Evolutionary conservation across 768 basidiomycete genomes (phyloP).

Genomic region (Boletus coccyginus): DNA sequence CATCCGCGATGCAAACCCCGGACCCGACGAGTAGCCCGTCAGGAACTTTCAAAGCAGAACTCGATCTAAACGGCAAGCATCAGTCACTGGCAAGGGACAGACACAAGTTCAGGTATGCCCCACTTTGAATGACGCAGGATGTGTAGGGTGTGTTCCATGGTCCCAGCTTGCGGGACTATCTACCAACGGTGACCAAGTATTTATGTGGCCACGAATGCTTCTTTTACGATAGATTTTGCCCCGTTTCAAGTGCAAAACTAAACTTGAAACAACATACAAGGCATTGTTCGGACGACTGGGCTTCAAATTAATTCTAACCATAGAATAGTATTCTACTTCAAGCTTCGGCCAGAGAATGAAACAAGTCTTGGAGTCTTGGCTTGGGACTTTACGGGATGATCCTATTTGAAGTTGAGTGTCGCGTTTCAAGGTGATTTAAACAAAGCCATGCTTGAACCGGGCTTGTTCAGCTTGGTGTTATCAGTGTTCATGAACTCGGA

Average conservation of each 20-base stretch:
- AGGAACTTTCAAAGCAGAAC: background rate
- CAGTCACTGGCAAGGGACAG: background rate
- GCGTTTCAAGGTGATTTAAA: too few relatives aligned
- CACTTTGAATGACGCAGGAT: slow-evolving; percentile 4
- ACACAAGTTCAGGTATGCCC: background rate
- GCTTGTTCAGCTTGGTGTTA: background rate
- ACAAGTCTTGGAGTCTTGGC: too few relatives aligned
- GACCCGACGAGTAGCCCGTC: slow-evolving; percentile 8
- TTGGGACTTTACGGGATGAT: too few relatives aligned
- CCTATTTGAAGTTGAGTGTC: too few relatives aligned
- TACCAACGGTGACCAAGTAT: background rate
- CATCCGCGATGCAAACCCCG: background rate
- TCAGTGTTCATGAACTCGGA: background rate
- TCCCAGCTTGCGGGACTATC: background rate
- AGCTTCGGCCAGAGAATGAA: too few relatives aligned
- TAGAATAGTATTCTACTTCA: too few relatives aligned
- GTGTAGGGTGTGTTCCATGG: slow-evolving; percentile 7
- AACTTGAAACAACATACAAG: too few relatives aligned
- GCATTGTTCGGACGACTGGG: too few relatives aligned
- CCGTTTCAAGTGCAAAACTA: too few relatives aligned
- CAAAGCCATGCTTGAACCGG: background rate
- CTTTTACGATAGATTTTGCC: background rate
- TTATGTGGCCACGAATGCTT: background rate
- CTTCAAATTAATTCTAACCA: too few relatives aligned
- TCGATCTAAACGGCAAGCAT: background rate